Evolutionary conservation across 192 early-diverging fungal species (phyloP), one percentile per base, ranked within the genome.

Genomic region (Paraglomus occultum): DNA sequence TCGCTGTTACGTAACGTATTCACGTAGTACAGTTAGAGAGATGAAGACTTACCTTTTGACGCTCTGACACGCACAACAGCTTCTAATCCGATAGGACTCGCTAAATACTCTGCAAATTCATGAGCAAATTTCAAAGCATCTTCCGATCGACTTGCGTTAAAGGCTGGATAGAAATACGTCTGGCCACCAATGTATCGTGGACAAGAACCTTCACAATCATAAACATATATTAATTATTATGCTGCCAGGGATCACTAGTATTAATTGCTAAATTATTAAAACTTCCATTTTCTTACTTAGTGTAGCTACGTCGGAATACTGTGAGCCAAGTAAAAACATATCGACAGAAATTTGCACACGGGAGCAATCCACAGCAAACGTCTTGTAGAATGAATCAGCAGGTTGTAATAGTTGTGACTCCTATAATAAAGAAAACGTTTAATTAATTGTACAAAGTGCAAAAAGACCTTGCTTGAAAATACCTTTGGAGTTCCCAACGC

Each of bases 41-140:
- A 1, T 31, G 20, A n/a, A n/a, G n/a, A n/a, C 9, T 57, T 57
- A 69, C 95, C 95, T 74, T 90, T 92, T 3, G 92, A 93, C 1
- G 95, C 92, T 61, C 96, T 88, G 7, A 99, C 87, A 42, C 96
- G 84, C 75, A 98, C 84, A 12, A 98, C 94, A 8, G 96, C 94
- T 71, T 98, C 96, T 46, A 96, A 77, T 1, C 88, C 94, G 58
- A 95, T 80, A 8, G 88, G 84, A 22, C 90, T 87, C 1, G 90
- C 81, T 47, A 98, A 81, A 66, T 91, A 89, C 63, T 90, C 89
- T 1, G 83, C 77, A 63, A 98, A 80, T 78, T 98, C 96, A 64
- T 85, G 81, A 7, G 88, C 81, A 76, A 97, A 93, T 71, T 94
- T 92, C 62, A 85, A 64, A 1, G 89, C 89, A 71, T 97, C 94